These are phyloP conservation scores for Delitschia confertaspora DNA, from an alignment of 495 filamentous ascomycete species.

Conservation along the genomic window DNA sequence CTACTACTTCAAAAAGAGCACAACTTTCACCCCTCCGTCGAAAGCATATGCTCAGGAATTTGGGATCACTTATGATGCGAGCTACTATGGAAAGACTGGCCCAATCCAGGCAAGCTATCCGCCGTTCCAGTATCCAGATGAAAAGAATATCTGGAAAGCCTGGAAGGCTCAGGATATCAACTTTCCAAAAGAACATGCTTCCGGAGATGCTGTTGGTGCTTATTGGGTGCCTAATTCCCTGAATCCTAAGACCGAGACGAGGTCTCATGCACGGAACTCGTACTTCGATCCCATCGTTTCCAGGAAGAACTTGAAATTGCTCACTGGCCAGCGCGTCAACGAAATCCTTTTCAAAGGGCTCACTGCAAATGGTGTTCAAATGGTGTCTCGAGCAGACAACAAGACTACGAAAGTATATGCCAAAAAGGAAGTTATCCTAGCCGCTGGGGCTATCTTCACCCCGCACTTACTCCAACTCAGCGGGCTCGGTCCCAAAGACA, in stretches of 20 bases:
- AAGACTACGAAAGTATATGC: constrained; percentile 35
- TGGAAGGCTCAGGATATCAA: constrained; percentile 1
- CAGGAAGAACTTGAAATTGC: constrained; percentile 15
- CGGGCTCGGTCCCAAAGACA: constrained; percentile 43
- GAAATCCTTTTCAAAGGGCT: constrained; percentile 16
- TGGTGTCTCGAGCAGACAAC: constrained; percentile 19
- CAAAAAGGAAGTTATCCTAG: constrained; percentile 49
- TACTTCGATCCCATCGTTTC: constrained; percentile 11
- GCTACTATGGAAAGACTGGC: constrained; percentile 35
- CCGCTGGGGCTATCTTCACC: constrained; percentile 49
- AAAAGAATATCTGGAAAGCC: constrained; percentile 24
- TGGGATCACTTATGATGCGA: constrained; percentile 35
- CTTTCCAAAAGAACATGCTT: constrained; percentile 1
- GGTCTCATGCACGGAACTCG: constrained; percentile 8
- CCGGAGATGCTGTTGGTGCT: not conserved
- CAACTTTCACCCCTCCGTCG: constrained; percentile 4
- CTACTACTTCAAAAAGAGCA: constrained; percentile 21
- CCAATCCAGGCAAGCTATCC: constrained; percentile 38
- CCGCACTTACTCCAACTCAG: constrained; percentile 49
- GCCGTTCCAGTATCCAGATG: constrained; percentile 37
- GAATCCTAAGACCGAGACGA: constrained; percentile 4
- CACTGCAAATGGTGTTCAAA: constrained; percentile 31
- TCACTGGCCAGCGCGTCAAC: constrained; percentile 12
- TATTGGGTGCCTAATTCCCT: constrained; percentile 9
- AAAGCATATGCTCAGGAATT: constrained; percentile 3